Conservation (phyloP, 139 green algal genomes). For the Klebsormidium nitens region DNA sequence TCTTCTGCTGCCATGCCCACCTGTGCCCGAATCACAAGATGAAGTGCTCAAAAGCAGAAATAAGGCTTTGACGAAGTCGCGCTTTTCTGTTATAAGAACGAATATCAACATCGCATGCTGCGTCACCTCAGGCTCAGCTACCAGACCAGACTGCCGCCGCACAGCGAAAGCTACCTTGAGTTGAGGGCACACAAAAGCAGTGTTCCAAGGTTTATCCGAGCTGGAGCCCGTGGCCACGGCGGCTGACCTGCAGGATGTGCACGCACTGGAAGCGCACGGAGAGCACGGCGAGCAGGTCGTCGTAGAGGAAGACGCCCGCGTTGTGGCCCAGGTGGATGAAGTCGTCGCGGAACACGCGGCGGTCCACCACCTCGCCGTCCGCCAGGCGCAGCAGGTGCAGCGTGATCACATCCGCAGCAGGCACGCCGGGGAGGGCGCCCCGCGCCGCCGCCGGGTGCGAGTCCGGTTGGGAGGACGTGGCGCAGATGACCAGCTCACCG, state of each 20-base stretch:
- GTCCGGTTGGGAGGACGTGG: conserved; percentile 12
- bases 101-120: no score
- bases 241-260: conserved; percentile 39
- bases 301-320: conserved; percentile 41
- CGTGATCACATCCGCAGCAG: conserved; percentile 36
- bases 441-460: not conserved
- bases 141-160: no score
- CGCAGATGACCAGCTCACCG: conserved; percentile 17
- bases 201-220: no score
- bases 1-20: no score
- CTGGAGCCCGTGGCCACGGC: no score
- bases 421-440: conserved; percentile 21
- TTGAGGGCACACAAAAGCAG: no score
- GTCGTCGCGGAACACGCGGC: conserved; percentile 31
- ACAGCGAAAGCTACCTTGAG: no score
- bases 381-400: conserved; percentile 30
- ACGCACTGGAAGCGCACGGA: conserved; percentile 41
- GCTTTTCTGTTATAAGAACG: no score
- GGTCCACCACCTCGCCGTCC: conserved; percentile 26
- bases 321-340: conserved; percentile 47
- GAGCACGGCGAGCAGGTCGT: conserved; percentile 41
- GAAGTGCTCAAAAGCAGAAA: no score
- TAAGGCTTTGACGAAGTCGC: no score
- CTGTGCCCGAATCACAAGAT: no score
- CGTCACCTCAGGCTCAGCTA: no score